These are phyloP conservation scores for Luffa aegyptiaca DNA, from an alignment of 306 rosid species.

Conservation along the genomic window DNA sequence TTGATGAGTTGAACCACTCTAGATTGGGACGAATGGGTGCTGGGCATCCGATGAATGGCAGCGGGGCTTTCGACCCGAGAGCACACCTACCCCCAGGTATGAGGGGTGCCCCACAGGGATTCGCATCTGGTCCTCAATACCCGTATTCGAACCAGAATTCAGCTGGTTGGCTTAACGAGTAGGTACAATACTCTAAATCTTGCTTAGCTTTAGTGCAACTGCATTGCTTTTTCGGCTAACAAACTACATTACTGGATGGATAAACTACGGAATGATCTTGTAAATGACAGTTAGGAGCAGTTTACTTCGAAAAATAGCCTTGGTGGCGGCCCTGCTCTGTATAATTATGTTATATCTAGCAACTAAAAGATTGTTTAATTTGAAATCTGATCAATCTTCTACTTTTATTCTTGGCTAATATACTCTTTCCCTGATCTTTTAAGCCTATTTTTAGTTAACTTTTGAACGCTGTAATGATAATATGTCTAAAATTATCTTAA, in stretches of 20 bases:
- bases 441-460: no score
- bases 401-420: no score
- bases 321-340: not conserved
- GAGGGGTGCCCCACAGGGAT: slow-evolving; percentile 22
- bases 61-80: slow-evolving; percentile 13
- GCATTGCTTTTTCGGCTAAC: not conserved
- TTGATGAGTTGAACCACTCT: slow-evolving; percentile 42
- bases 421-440: no score
- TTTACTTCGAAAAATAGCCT: not conserved
- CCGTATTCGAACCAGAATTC: slow-evolving; percentile 29
- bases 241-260: not conserved
- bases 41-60: slow-evolving; percentile 18
- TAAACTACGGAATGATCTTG: not conserved
- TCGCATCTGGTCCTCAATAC: slow-evolving; percentile 28
- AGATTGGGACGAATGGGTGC: slow-evolving; percentile 24
- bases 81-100: slow-evolving; percentile 22
- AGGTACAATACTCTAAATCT: not conserved
- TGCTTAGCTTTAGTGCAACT: not conserved
- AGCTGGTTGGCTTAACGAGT: slow-evolving; percentile 45
- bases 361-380: not conserved
- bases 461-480: no score
- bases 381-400: not conserved
- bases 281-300: not conserved
- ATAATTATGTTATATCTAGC: not conserved
- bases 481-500: no score